These are phyloP conservation scores for Symmetrospora coprosmae DNA, from an alignment of 768 basidiomycete genomes.

Conservation along the genomic window DNA sequence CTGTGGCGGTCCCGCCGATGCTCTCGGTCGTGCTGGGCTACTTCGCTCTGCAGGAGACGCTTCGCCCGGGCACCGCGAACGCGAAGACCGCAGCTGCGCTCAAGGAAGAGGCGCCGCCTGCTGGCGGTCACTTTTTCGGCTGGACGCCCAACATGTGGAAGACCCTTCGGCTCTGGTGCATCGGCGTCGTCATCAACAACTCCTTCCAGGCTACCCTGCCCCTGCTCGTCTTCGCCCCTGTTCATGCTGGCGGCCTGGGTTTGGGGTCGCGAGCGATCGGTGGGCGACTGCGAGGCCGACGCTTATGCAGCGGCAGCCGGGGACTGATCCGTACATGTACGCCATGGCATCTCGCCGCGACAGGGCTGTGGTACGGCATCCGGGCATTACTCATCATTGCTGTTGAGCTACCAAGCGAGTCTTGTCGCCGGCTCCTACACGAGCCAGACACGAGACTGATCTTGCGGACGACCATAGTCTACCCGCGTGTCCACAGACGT, in stretches of 20 bases:
- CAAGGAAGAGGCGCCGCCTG: not conserved
- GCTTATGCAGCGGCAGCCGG: too few species aligned
- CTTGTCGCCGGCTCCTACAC: not conserved
- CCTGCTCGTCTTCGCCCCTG: conserved; percentile 1
- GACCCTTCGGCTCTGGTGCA: not conserved
- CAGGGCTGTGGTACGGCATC: not conserved
- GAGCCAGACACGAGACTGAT: not conserved
- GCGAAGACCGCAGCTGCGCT: too few species aligned
- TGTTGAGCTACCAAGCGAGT: not conserved
- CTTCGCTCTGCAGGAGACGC: conserved; percentile 1
- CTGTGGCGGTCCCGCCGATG: not conserved
- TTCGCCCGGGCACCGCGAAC: not conserved
- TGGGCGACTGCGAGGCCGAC: not conserved
- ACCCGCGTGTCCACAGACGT: conserved; percentile 1
- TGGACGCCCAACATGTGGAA: conserved; percentile 1
- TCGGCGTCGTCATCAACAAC: not conserved
- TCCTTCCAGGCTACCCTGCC: not conserved
- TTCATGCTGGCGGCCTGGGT: not conserved
- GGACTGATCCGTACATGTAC: not conserved
- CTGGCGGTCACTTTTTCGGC: too few species aligned
- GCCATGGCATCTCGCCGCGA: not conserved
- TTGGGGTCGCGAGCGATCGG: not conserved
- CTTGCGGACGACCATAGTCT: not conserved
- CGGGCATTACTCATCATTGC: not conserved
- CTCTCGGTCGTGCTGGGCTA: not conserved